Evolutionary conservation across 805 yeast species (phyloP).

Genomic region (Myxozyma monticola): DNA sequence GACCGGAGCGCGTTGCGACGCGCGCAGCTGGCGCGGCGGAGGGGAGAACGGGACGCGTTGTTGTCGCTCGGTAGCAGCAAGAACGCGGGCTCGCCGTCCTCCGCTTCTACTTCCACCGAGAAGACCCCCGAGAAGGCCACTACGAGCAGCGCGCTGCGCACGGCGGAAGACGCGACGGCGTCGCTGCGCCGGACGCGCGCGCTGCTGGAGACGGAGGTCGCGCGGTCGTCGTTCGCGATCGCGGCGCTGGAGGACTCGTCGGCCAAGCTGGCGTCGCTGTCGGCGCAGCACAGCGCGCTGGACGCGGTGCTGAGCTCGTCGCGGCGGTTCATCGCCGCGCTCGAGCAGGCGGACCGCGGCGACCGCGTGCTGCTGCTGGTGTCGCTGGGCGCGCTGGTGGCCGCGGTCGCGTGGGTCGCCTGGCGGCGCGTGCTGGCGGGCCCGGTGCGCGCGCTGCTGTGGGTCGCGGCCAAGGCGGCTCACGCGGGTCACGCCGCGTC

Average conservation of each 20-base stretch:
- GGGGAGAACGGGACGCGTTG: conserved; percentile 14
- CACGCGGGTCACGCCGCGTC: no score
- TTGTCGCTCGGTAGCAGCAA: conserved; percentile 3
- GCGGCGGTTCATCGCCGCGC: conserved; percentile 38
- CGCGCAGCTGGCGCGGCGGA: not conserved
- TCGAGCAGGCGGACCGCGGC: conserved; percentile 45
- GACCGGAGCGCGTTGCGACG: not conserved
- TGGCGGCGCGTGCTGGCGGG: conserved; percentile 43
- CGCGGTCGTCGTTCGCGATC: conserved; percentile 41
- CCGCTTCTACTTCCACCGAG: not conserved
- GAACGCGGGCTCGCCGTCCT: conserved; percentile 8
- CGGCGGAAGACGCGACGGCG: conserved; percentile 36
- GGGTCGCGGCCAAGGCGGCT: no score
- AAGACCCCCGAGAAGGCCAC: not conserved
- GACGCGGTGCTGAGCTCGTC: conserved; percentile 42
- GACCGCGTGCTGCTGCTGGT: conserved; percentile 43
- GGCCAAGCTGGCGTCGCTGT: conserved; percentile 38
- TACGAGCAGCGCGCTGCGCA: conserved; percentile 14
- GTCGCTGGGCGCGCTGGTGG: conserved; percentile 41
- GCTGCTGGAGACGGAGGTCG: conserved; percentile 43
- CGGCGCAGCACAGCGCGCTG: conserved; percentile 41
- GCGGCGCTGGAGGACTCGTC: conserved; percentile 43
- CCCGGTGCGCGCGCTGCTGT: conserved; percentile 33
- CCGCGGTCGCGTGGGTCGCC: conserved; percentile 41
- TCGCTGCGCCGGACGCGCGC: conserved; percentile 38